Percentiles rank a stretch among this genome's conserved stretches.
Conservation (phyloP, 495 filamentous ascomycete genomes). For the Neurospora terricola region DNA sequence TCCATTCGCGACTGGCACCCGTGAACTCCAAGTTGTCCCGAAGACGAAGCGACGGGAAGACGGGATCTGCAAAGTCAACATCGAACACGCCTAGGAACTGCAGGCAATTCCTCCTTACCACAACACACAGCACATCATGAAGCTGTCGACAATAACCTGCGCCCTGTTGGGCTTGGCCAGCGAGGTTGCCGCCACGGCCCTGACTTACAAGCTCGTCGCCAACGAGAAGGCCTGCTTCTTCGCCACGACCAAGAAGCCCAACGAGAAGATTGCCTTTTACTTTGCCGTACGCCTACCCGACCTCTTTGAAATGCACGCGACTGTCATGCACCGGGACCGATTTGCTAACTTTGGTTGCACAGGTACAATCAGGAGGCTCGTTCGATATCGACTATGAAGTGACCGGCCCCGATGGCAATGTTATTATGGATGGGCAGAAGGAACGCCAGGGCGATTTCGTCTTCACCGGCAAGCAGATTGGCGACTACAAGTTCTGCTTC, state of each 20-base stretch:
- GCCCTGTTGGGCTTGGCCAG: slow-evolving; percentile 57
- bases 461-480: slow-evolving; percentile 86
- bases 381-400: slow-evolving; percentile 95
- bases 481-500: slow-evolving; percentile 97
- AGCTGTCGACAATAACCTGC: slow-evolving; percentile 34
- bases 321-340: background rate
- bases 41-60: background rate
- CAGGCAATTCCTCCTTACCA: background rate
- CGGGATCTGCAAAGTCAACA: background rate
- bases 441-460: slow-evolving; percentile 97
- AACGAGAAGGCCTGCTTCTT: slow-evolving; percentile 97
- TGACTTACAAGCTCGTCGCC: slow-evolving; percentile 85
- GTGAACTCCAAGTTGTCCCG: background rate
- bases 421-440: slow-evolving; percentile 79
- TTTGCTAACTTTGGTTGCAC: background rate
- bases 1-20: background rate
- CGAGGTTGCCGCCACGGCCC: slow-evolving; percentile 67
- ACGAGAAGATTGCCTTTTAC: slow-evolving; percentile 93
- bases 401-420: slow-evolving; percentile 67
- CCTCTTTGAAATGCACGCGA: background rate
- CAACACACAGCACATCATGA: slow-evolving; percentile 30
- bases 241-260: slow-evolving; percentile 58
- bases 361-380: slow-evolving; percentile 94
- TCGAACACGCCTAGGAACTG: background rate
- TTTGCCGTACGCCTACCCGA: slow-evolving; percentile 65